Conservation (phyloP, 192 early-diverging fungal species). For the Spizellomyces sp. region DNA sequence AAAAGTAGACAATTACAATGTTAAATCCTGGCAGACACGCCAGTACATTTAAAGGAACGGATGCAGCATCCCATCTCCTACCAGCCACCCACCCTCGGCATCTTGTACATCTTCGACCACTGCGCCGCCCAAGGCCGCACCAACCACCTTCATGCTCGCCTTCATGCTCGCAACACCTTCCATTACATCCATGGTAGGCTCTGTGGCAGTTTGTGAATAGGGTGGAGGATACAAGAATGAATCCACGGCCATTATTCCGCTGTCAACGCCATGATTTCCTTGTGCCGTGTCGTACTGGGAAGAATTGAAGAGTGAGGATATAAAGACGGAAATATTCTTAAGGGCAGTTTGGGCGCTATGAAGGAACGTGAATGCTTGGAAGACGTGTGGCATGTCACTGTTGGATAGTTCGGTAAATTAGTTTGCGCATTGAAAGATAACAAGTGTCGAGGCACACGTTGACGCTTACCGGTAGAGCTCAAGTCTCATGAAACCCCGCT, state of each 20-base stretch:
- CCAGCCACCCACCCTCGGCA: background rate
- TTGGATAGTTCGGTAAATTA: too few species aligned
- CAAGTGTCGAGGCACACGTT: too few species aligned
- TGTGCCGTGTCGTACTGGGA: background rate
- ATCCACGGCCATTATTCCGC: background rate
- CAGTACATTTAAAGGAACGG: background rate
- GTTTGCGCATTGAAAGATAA: too few species aligned
- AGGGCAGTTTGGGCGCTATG: background rate
- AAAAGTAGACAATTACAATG: too few species aligned
- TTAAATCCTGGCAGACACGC: too few species aligned
- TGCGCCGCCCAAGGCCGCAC: background rate
- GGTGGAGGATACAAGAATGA: background rate
- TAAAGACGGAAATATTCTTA: background rate
- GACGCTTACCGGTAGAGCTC: background rate
- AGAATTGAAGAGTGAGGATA: background rate
- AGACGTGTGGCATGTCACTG: slow-evolving; percentile 11
- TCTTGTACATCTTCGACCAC: background rate
- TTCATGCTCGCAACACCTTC: background rate
- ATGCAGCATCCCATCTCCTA: slow-evolving; percentile 6
- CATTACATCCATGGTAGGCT: slow-evolving; percentile 1
- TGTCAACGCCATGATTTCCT: background rate
- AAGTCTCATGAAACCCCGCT: background rate
- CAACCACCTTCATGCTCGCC: background rate
- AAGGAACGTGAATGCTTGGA: slow-evolving; percentile 11
- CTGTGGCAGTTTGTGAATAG: background rate